Evolutionary conservation across 2,329 filamentous ascomycete species (phyloP), one percentile per base, ranked within the genome.

Genomic region (Eutypa lata): DNA sequence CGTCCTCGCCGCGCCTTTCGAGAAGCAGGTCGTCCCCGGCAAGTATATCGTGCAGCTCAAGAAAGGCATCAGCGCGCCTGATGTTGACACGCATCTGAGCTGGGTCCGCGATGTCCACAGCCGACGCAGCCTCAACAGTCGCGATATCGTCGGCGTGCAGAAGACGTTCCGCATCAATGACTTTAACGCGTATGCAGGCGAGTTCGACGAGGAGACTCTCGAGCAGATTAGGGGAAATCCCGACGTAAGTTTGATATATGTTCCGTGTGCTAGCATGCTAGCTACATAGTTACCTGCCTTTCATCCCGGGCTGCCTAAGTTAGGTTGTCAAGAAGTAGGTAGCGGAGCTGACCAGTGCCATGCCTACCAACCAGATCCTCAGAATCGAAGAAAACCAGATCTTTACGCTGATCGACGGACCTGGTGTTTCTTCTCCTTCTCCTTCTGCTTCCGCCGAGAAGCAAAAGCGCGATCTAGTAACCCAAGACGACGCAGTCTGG

Each of bases 121-220:
- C n/a, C n/a, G n/a, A 52, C 68, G 66, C 45, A 72, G 70, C 61
- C 53, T 75, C 52, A 57, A 38, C 56, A 62, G 69, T 55, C 66
- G 71, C 56, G 61, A 65, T 59, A 67, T 61, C n/a, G 13, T 14
- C 1, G 71, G 70, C 50, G 61, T 79, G 10, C 71, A 76, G 59
- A 71, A 72, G 57, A 70, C 67, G 14, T 77, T 71, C 63, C 65
- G 65, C 40, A 73, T 78, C 59, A 61, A 68, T 40, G 62, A 67
- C 46, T 77, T 74, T 62, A 72, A 72, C 47, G 73, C 64, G 19
- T 76, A 76, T 45, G 63, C 71, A 7, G 73, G 71, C 18, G 67
- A 71, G 26, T 77, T 79, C 54, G 75, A 78, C 57, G 68, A 69
- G 13, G 66, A 65, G 38, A 76, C 67, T 26, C 66, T 74, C 31